Evolutionary conservation across 495 filamentous ascomycete genomes (phyloP).

Genomic region (Tuber brumale): DNA sequence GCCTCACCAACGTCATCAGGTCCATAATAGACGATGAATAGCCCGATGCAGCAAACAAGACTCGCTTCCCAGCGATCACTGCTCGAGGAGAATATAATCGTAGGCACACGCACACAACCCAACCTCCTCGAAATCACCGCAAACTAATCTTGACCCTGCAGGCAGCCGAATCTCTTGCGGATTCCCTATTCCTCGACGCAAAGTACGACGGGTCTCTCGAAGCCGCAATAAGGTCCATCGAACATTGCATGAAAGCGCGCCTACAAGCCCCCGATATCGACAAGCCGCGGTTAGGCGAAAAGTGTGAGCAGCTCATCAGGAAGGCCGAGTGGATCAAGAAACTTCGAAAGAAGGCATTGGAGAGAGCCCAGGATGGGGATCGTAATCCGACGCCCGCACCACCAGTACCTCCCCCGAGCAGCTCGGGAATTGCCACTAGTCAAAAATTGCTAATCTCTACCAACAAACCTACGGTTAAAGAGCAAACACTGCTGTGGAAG

Average conservation of each 20-base stretch:
- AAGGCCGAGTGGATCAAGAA: constrained; percentile 69
- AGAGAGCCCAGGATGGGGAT: constrained; percentile 21
- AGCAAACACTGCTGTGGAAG: constrained; percentile 71
- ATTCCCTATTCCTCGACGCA: constrained; percentile 46
- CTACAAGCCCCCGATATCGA: constrained; percentile 52
- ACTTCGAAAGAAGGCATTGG: constrained; percentile 18
- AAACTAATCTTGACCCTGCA: constrained; percentile 7
- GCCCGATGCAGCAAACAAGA: neutral
- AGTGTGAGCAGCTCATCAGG: constrained; percentile 59
- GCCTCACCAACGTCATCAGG: neutral
- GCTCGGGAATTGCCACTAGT: neutral
- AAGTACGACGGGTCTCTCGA: constrained; percentile 64
- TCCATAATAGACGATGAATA: neutral
- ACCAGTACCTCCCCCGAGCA: constrained; percentile 39
- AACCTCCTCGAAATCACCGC: neutral
- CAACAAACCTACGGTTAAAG: constrained; percentile 60
- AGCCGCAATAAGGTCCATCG: constrained; percentile 64
- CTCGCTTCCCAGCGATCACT: neutral
- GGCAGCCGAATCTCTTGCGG: constrained; percentile 29
- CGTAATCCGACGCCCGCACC: constrained; percentile 24
- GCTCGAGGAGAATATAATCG: neutral
- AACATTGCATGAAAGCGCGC: constrained; percentile 70
- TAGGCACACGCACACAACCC: neutral
- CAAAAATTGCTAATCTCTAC: constrained; percentile 48
- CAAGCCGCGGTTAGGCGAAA: constrained; percentile 54